phyloP scores from a whole-genome alignment of 805 yeast species.

The Nakazawaea pomicola region DNA sequence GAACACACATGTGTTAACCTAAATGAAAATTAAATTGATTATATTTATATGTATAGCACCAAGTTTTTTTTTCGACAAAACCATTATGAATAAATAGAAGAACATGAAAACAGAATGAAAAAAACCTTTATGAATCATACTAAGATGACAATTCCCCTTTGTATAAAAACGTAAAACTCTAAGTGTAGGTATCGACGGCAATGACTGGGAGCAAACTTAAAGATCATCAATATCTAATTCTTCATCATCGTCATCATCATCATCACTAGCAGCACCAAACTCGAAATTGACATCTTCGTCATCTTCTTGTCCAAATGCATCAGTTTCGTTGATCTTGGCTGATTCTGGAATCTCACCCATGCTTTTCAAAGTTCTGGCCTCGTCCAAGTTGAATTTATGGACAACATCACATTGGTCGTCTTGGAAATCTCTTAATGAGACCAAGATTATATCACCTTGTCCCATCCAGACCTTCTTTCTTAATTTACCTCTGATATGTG shows the following conservation, averaged over 20 bases:
- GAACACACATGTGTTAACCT: too few relatives aligned
- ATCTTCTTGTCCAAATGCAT: constrained; percentile 92
- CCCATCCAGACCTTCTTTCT: constrained; percentile 99
- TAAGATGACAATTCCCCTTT: too few relatives aligned
- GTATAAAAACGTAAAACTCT: too few relatives aligned
- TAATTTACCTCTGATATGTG: constrained; percentile 97
- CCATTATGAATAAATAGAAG: too few relatives aligned
- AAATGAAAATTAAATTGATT: too few relatives aligned
- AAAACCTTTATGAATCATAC: too few relatives aligned
- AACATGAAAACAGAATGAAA: too few relatives aligned
- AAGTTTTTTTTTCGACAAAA: too few relatives aligned
- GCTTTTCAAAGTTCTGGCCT: constrained; percentile 92
- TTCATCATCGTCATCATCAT: constrained; percentile 61
- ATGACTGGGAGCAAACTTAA: too few relatives aligned
- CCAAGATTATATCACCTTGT: constrained; percentile 95
- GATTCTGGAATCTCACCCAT: constrained; percentile 97
- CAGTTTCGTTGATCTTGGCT: constrained; percentile 96
- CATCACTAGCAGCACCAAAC: constrained; percentile 89
- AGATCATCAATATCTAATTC: constrained; percentile 93
- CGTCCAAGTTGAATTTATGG: constrained; percentile 94
- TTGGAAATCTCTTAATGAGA: constrained; percentile 96
- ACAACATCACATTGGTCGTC: constrained; percentile 98
- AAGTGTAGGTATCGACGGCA: too few relatives aligned
- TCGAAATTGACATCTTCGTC: constrained; percentile 98
- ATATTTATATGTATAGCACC: too few relatives aligned